Evolutionary conservation across 495 filamentous ascomycete genomes (phyloP), one percentile per base, ranked within the genome.

Genomic region (Aeminium ludgeri): DNA sequence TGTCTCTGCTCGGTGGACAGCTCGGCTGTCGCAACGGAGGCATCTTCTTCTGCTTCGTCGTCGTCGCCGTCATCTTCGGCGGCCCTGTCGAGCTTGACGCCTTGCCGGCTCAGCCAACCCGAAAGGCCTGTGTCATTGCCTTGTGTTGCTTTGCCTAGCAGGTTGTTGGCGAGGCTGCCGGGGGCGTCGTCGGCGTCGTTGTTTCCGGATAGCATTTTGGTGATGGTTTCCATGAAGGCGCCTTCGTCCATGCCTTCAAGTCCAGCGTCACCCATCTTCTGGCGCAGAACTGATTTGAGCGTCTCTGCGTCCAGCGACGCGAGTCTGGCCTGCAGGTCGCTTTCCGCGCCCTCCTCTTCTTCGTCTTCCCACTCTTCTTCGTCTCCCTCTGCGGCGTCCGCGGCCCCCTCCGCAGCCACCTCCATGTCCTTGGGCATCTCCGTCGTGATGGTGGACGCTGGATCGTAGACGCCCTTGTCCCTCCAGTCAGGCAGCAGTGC

Each of bases 401-500:
- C 32, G n/a, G 28, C 38, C 12, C 37, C 43, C 33, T 47, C 41
- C 25, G 46, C 42, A 11, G 50, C 46, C 17, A 36, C 6, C 32
- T 27, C 30, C 50, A 50, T 53, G 12, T 46, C 46, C 38, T 11
- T 19, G n/a, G 46, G 50, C 50, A 49, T 53, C 2, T 17, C 32
- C 35, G 16, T 34, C n/a, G 10, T 19, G 6, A 8, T 37, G 10
- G 32, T 20, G n/a, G 34, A 10, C 3, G 34, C 45, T 8, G 31
- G 36, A 27, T 30, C 18, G 12, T 48, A 27, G 20, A 42, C 34
- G 33, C 46, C 45, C 1, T 45, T 40, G 30, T 49, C 43, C 37
- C 46, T 46, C 58, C 59, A 63, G 42, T 63, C 49, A 40, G 54
- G 53, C 25, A 63, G 35, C 6, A 61, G 39, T 19, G 58, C 50